Evolutionary conservation across 768 basidiomycete genomes (phyloP), one percentile per base, ranked within the genome.

Genomic region (Hydnum rufescens): DNA sequence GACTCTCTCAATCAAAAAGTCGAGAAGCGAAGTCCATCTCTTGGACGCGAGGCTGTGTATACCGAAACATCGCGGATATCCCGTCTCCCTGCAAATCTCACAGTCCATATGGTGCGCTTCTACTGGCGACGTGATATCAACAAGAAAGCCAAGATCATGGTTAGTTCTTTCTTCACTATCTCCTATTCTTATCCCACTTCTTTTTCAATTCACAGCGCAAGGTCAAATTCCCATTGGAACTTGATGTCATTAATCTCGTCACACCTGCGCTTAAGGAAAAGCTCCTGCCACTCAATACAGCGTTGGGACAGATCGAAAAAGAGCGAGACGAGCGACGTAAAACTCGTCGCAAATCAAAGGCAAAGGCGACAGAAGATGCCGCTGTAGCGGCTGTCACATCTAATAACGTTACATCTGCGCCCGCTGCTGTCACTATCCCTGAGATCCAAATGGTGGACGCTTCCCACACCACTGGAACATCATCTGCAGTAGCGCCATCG

Each of bases 81-180:
- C 6, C 75, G 92, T 22, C 69, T 97, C 8, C 95, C 95, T 0
- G 65, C 76, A 3, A 92, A 85, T 60, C 73, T 95, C 22, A 79
- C 81, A 3, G 76, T 97, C 3, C 89, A 97, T 60, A 86, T 96
- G 82, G 90, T 92, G 8, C 83, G 95, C 46, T 99, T 97, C 64
- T 82, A 80, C 52, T 99, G 95, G 95, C 71, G 87, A 55, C 71
- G 75, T 32, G 95, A 97, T 58, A 90, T 95, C 54, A 66, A 66
- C 50, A 88, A 82, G 70, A 97, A 97, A 62, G 79, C 93, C 1
- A 97, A 99, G 68, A 93, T 97, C 63, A 89, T 99, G 93, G 83
- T 83, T 55, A 42, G 67, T 59, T 29, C 18, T 4, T 3, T 55
- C 25, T 42, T 23, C 32, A 6, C 32, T 50, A 16, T 3, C 18